These are phyloP conservation scores for Hypoxylon sp. DNA, from an alignment of 2,329 filamentous ascomycete species.

Conservation along the genomic window DNA sequence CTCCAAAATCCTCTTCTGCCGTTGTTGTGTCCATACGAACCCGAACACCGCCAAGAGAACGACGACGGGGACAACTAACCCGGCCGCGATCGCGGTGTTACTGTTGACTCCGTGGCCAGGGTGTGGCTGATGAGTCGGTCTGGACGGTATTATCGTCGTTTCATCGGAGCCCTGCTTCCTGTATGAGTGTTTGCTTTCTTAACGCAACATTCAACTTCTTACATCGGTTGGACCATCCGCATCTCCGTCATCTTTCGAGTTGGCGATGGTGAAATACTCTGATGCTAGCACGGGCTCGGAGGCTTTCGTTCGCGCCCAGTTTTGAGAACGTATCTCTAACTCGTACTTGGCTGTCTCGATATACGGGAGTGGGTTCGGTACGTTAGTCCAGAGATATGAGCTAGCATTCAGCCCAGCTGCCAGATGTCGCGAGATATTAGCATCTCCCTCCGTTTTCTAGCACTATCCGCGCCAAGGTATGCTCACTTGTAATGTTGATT, in stretches of 20 bases:
- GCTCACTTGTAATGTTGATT: constrained; percentile 36
- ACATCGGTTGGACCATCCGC: constrained; percentile 10
- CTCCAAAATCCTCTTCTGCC: constrained; percentile 35
- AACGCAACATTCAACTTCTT: constrained; percentile 8
- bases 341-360: constrained; percentile 38
- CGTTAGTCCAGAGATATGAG: constrained; percentile 36
- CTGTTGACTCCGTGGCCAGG: constrained; percentile 26
- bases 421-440: constrained; percentile 3
- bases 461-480: not conserved
- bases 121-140: constrained; percentile 18
- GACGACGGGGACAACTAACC: constrained; percentile 39
- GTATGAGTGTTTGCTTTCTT: not conserved
- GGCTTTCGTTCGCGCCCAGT: constrained; percentile 2
- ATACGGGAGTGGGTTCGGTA: constrained; percentile 40
- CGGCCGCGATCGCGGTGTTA: constrained; percentile 39
- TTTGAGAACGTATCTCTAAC: constrained; percentile 33
- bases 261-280: constrained; percentile 32
- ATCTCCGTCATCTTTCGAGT: not conserved
- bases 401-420: constrained; percentile 33
- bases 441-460: not conserved
- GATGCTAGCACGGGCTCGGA: constrained; percentile 28
- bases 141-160: constrained; percentile 24
- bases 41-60: constrained; percentile 35
- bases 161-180: constrained; percentile 17
- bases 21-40: constrained; percentile 35